A percentile compares a stretch with the other conserved stretches of the same genome.
Conservation (phyloP, 345 rosid genomes). For the Salix brachista region DNA sequence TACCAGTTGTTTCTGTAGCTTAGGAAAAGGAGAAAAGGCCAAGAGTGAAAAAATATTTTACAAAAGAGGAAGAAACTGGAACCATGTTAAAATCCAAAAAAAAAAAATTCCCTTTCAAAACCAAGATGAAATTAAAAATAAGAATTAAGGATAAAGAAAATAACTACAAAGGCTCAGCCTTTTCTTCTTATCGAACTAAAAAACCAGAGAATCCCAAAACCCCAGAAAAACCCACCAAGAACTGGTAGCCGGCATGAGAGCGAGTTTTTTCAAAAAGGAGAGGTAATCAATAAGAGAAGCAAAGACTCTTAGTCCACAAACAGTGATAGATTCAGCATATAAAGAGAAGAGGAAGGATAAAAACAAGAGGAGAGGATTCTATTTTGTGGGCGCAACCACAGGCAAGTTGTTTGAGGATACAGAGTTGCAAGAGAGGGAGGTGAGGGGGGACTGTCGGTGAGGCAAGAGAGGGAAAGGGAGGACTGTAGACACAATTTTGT, state of each 20-base stretch:
- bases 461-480: too few species aligned
- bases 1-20: background rate
- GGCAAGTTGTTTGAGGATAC: background rate
- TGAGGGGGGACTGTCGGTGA: too few species aligned
- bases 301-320: background rate
- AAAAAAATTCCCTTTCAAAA: background rate
- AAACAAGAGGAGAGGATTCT: background rate
- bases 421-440: too few species aligned
- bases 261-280: slow-evolving; percentile 14
- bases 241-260: background rate
- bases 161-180: background rate
- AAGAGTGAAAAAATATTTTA: slow-evolving; percentile 21
- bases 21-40: slow-evolving; percentile 21
- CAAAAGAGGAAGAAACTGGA: slow-evolving; percentile 13
- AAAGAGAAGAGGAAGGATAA: background rate
- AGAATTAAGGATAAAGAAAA: background rate
- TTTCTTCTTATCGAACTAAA: background rate
- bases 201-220: background rate
- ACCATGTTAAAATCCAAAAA: background rate
- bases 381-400: background rate
- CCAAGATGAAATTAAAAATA: background rate
- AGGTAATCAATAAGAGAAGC: slow-evolving; percentile 19
- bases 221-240: slow-evolving; percentile 18
- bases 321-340: background rate
- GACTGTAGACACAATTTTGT: too few species aligned